A percentile compares a stretch with the other conserved stretches of the same genome.
These are phyloP conservation scores for Spergularia marina DNA, from an alignment of 148 eudicot genomes.

Conservation along the genomic window DNA sequence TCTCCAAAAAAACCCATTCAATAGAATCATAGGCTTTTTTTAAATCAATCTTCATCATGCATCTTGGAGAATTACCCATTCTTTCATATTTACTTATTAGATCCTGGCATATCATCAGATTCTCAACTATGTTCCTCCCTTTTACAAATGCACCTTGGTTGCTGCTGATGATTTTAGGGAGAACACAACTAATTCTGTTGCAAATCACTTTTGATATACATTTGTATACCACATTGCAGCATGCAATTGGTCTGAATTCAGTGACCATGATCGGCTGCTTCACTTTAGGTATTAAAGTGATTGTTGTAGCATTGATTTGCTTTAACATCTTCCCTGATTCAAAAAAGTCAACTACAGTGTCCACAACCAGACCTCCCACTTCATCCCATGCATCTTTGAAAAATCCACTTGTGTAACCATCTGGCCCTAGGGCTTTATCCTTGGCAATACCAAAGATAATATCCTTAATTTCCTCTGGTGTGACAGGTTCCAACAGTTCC, in stretches of 20 bases:
- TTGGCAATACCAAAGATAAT: neutral
- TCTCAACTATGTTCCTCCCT: neutral
- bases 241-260: neutral
- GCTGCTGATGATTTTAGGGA: neutral
- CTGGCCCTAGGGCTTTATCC: neutral
- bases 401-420: neutral
- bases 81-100: too few relatives aligned
- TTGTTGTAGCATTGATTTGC: neutral
- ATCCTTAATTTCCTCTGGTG: neutral
- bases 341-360: neutral
- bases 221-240: neutral
- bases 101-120: too few relatives aligned
- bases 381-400: neutral
- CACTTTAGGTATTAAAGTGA: neutral
- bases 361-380: neutral
- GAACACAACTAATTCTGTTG: neutral
- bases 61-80: neutral
- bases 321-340: neutral
- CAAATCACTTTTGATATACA: neutral
- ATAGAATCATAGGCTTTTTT: neutral
- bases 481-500: neutral
- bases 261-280: neutral
- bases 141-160: neutral
- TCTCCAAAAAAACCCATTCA: neutral
- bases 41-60: too few relatives aligned